phyloP scores from a whole-genome alignment of 441 rosid genomes.

The Isatis lusitanica region DNA sequence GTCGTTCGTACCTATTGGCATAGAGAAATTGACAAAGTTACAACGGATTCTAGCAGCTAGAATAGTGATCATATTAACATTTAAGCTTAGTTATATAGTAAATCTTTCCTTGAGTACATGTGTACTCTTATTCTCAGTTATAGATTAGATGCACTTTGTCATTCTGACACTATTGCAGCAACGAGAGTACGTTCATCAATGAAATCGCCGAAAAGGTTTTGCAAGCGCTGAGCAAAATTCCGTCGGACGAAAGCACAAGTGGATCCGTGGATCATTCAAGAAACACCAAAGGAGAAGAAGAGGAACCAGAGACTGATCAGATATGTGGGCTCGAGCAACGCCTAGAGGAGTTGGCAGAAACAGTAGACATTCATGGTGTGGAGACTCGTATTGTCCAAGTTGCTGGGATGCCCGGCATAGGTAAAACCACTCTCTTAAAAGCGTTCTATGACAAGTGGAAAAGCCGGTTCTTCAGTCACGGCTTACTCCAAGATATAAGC shows the following conservation, averaged over 20 bases:
- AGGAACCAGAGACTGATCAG: not conserved
- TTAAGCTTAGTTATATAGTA: not conserved
- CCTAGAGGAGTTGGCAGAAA: slow-evolving; percentile 9
- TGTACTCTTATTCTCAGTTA: not conserved
- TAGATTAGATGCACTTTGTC: not conserved
- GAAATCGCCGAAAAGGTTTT: not conserved
- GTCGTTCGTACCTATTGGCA: too few species aligned
- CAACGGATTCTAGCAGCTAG: too few species aligned
- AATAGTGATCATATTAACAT: not conserved
- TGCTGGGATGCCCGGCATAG: slow-evolving; percentile 28
- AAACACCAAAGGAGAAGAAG: not conserved
- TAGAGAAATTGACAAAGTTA: too few species aligned
- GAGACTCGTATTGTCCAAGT: slow-evolving; percentile 18
- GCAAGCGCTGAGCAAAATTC: not conserved
- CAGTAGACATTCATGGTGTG: not conserved
- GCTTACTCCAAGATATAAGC: slow-evolving; percentile 4
- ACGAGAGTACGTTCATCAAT: slow-evolving; percentile 6
- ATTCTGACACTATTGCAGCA: not conserved
- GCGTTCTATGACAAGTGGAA: not conserved
- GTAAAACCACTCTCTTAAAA: slow-evolving; percentile 20
- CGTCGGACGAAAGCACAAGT: not conserved
- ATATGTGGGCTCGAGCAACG: slow-evolving; percentile 4
- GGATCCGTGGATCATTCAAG: not conserved
- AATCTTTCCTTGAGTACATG: not conserved
- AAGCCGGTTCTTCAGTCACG: not conserved